These are phyloP conservation scores for Heracleum sosnowskyi DNA, from an alignment of 129 eudicot species.

Conservation along the genomic window DNA sequence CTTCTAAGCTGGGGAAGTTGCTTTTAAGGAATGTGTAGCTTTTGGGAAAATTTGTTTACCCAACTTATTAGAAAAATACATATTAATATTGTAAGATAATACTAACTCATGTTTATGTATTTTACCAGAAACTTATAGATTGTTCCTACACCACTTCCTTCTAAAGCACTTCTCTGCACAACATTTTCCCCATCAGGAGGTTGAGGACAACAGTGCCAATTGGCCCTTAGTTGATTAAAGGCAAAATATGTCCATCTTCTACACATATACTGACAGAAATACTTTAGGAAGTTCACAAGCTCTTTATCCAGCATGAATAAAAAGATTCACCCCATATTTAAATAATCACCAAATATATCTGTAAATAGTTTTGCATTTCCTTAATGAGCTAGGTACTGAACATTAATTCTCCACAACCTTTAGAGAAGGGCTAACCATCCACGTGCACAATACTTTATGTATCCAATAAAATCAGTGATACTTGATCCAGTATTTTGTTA, in stretches of 20 bases:
- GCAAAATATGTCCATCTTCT: not conserved
- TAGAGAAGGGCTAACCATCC: not conserved
- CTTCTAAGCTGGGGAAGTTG: not conserved
- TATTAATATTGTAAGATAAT: too few relatives aligned
- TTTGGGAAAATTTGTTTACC: too few relatives aligned
- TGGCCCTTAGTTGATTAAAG: not conserved
- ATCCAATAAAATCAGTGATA: not conserved
- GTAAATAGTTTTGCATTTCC: not conserved
- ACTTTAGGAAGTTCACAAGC: not conserved
- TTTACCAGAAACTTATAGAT: not conserved
- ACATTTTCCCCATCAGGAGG: not conserved
- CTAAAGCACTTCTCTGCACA: not conserved
- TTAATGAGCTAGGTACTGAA: not conserved
- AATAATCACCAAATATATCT: not conserved
- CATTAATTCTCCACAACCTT: not conserved
- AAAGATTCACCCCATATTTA: not conserved
- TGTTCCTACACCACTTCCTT: not conserved
- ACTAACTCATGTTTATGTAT: not conserved
- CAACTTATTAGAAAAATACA: too few relatives aligned
- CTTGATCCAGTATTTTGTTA: not conserved
- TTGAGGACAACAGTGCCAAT: not conserved
- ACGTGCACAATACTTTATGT: not conserved
- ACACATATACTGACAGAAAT: not conserved
- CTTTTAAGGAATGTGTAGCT: not conserved
- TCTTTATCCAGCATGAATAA: not conserved